Evolutionary conservation across 176 grass and related monocot species (phyloP).

Genomic region (Areca catechu): DNA sequence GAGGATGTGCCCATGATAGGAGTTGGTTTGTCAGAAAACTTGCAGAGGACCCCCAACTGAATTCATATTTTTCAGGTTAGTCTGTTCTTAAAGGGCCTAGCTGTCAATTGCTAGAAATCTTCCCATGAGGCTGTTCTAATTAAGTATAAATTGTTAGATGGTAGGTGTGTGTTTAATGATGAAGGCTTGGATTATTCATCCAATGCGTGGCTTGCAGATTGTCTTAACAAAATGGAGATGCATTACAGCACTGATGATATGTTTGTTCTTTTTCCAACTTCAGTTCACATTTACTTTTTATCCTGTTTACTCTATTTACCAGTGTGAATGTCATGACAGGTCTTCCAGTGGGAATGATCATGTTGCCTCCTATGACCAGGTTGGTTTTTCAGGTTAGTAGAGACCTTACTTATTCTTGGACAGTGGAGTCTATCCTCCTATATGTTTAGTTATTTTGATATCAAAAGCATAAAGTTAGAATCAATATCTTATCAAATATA

Average conservation of each 20-base stretch:
- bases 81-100: neutral
- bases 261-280: conserved; percentile 13
- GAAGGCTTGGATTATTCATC: conserved; percentile 16
- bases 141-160: conserved; percentile 2
- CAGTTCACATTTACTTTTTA: neutral
- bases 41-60: neutral
- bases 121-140: neutral
- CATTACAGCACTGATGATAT: conserved; percentile 3
- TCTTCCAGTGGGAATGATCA: conserved; percentile 27
- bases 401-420: neutral
- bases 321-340: conserved; percentile 22
- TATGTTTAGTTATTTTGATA: neutral
- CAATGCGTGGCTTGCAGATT: conserved; percentile 2
- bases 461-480: neutral
- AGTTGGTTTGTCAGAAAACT: too few relatives aligned
- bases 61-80: conserved; percentile 5
- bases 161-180: conserved; percentile 4
- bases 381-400: conserved; percentile 36
- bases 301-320: conserved; percentile 2
- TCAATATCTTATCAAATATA: neutral
- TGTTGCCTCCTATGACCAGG: conserved; percentile 14
- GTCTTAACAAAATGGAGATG: conserved; percentile 8
- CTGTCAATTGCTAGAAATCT: neutral
- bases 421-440: neutral
- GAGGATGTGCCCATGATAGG: too few relatives aligned